Percentiles rank a stretch among this genome's conserved stretches.
These are phyloP conservation scores for Teunomyces cretensis DNA, from an alignment of 805 yeast species.

Conservation along the genomic window DNA sequence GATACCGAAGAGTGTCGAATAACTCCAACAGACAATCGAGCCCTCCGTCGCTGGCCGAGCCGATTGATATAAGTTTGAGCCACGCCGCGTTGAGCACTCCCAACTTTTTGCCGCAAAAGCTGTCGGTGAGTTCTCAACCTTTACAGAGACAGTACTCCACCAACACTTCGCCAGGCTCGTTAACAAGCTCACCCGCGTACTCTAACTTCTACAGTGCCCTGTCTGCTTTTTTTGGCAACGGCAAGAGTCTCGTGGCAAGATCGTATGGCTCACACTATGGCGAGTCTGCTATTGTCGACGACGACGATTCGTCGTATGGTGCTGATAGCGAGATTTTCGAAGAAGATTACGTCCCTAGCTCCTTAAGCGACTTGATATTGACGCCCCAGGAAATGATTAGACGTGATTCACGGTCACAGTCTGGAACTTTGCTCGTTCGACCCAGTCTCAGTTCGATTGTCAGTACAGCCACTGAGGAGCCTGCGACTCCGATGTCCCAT, in stretches of 20 bases:
- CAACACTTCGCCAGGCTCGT: slow-evolving; percentile 11
- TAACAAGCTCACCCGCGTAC: slow-evolving; percentile 6
- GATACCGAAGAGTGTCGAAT: background rate
- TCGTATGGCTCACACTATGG: slow-evolving; percentile 7
- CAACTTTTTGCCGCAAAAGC: background rate
- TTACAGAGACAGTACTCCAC: slow-evolving; percentile 13
- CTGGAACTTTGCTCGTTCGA: slow-evolving; percentile 39
- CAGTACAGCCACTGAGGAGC: slow-evolving; percentile 3
- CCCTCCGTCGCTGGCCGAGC: background rate
- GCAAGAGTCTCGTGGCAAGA: slow-evolving; percentile 1
- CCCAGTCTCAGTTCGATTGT: slow-evolving; percentile 23
- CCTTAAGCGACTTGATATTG: slow-evolving; percentile 68
- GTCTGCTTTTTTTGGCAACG: slow-evolving; percentile 1
- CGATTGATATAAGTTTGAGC: background rate
- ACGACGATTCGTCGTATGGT: slow-evolving; percentile 30
- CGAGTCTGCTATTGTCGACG: slow-evolving; percentile 33
- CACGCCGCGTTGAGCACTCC: no score
- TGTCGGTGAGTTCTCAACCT: background rate
- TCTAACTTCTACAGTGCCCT: background rate
- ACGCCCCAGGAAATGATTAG: slow-evolving; percentile 75
- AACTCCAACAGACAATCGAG: slow-evolving; percentile 1
- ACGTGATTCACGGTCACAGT: slow-evolving; percentile 63
- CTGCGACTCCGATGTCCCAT: slow-evolving; percentile 6
- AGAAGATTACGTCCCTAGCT: slow-evolving; percentile 81
- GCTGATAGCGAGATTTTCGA: slow-evolving; percentile 37